These are phyloP conservation scores for Plantago elongata DNA, from an alignment of 257 asterid genomes.

Conservation along the genomic window DNA sequence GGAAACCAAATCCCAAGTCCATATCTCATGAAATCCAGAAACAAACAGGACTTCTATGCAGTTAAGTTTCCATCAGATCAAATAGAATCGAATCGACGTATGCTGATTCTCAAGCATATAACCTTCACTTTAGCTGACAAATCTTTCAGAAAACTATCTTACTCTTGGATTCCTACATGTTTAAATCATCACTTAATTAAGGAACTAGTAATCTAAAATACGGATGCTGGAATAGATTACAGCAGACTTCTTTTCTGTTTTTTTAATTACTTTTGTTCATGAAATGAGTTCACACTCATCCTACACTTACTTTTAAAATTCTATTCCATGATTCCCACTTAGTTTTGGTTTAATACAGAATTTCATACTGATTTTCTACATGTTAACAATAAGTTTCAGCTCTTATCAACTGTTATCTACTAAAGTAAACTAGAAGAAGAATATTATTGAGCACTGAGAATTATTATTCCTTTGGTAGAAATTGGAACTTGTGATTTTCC, in stretches of 20 bases:
- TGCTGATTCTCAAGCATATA: conserved; percentile 9
- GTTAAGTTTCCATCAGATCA: conserved; percentile 8
- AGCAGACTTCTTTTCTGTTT: not conserved
- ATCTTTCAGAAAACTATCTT: not conserved
- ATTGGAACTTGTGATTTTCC: not conserved
- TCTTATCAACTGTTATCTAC: not conserved
- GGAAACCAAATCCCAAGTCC: not conserved
- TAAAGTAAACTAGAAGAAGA: not conserved
- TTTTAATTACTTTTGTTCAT: not conserved
- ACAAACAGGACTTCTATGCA: not conserved
- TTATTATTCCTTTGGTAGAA: no score
- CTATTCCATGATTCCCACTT: conserved; percentile 11
- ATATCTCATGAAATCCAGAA: not conserved
- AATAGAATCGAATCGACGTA: conserved; percentile 13
- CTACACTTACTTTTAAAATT: conserved; percentile 8
- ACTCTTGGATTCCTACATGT: not conserved
- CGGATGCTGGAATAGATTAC: conserved; percentile 8
- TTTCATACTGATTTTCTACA: not conserved
- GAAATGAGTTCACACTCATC: conserved; percentile 11
- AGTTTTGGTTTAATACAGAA: not conserved
- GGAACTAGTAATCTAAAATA: not conserved
- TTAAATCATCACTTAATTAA: not conserved
- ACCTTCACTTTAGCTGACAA: conserved; percentile 17
- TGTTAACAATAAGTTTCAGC: not conserved
- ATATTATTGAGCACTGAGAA: no score